These are phyloP conservation scores for Astrothelium subdiscretum DNA, from an alignment of 495 filamentous ascomycete genomes.

Conservation along the genomic window DNA sequence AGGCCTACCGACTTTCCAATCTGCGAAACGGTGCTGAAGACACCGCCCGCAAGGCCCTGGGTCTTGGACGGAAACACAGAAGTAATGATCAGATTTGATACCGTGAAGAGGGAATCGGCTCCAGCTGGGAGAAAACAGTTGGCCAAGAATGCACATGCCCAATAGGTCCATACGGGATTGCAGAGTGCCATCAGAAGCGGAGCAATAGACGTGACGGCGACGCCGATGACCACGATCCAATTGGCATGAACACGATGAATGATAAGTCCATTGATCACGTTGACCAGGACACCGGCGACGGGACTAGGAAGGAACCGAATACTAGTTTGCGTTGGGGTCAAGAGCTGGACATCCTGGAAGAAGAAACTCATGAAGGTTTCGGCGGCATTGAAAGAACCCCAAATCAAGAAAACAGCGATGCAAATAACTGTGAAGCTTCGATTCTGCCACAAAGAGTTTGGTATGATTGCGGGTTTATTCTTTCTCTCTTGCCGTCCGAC, in stretches of 20 bases:
- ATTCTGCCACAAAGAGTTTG: constrained; percentile 42
- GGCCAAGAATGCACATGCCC: constrained; percentile 42
- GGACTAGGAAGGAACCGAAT: constrained; percentile 46
- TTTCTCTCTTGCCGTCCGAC: constrained; percentile 34
- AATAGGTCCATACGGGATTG: constrained; percentile 40
- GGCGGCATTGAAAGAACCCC: constrained; percentile 37
- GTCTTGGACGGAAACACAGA: constrained; percentile 44
- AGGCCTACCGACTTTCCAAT: constrained; percentile 50
- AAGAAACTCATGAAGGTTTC: constrained; percentile 8
- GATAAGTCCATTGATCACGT: constrained; percentile 43
- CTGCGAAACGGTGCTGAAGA: constrained; percentile 53
- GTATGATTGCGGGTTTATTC: constrained; percentile 34
- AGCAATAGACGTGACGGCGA: constrained; percentile 32
- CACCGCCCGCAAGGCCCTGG: constrained; percentile 50
- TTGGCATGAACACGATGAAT: constrained; percentile 42
- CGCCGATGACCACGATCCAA: constrained; percentile 34
- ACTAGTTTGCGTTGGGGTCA: constrained; percentile 32
- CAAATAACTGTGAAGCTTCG: constrained; percentile 38
- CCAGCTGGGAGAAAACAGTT: constrained; percentile 40
- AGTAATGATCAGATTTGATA: constrained; percentile 51
- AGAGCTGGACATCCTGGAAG: constrained; percentile 40
- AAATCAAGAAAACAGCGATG: constrained; percentile 40
- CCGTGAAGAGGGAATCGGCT: constrained; percentile 49
- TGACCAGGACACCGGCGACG: constrained; percentile 40
- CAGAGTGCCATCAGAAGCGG: constrained; percentile 45